Base-by-base conservation (phyloP, 1,284 basidiomycete species). In the Sanguinoderma infundibulare region DNA sequence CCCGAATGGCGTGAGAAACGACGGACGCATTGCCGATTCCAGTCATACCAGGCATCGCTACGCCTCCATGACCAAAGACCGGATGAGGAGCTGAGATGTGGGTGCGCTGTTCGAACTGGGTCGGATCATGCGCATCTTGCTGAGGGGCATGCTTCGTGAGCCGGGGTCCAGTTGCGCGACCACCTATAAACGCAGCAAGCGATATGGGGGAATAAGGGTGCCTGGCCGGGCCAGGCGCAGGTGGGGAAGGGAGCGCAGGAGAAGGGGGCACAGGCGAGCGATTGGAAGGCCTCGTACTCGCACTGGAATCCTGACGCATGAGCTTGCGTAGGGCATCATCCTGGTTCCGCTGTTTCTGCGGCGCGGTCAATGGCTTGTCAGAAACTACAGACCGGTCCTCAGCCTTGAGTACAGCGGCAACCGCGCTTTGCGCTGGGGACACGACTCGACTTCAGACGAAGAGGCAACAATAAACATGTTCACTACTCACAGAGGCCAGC, bases 141-240 rank as follows among this genome's bases (percentile, higher is more conserved):
- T 93, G 91, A 6, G 90, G 85, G 17, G 87, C 84, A 70, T 87
- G 89, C 59, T 80, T 83, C 63, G 83, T 92, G 36, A 93, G 79
- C 44, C 86, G 79, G 8, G 91, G 91, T 20, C 88, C 89, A 46
- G 83, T 84, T 24, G 88, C 87, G 50, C 81, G 82, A 3, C 91
- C 90, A 47, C 91, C 91, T 63, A 93, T 92, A 72, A 92, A 91
- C 2, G 87, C 81, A 2, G 91, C 91, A 20, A 93, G 81, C 1
- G 91, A 92, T 8, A 89, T 82, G 1, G 85, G 77, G 50, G 81
- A 81, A 0, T 77, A 66, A 20, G 66, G 44, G 8, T 55, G 57
- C 52, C 55, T 62, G 32, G 51, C 61, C 72, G 51, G 53, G 14
- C 28, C 74, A 36, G 69, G 59, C 15, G 53, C 63, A 53, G 22